Base-by-base conservation (phyloP, 1,284 basidiomycete species). In the Ganoderma lucidum region DNA sequence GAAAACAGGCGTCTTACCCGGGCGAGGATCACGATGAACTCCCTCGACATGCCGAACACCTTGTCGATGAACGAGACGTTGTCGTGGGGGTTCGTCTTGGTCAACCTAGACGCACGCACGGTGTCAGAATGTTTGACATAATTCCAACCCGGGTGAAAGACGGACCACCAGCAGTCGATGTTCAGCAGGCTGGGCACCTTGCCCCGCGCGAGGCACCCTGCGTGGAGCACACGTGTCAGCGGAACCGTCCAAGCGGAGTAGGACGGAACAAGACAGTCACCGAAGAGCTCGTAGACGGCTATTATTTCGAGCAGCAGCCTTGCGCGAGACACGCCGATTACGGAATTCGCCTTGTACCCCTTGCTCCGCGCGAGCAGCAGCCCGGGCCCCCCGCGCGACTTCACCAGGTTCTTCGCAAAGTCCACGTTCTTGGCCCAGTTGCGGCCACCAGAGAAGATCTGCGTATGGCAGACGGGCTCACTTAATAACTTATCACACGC, bases 361-460 rank as follows among this genome's bases (percentile, higher is more conserved):
- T 77, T 62, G 78, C 81, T 75, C 78, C 84, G 73, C 75, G 83
- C 75, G 76, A 83, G 73, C 75, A 82, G 66, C 56, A 78, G 75
- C 15, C 77, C 78, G 28, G 78, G 80, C 63, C 79, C 78, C 64
- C 84, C 85, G 75, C 81, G 82, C 74, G 81, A 73, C 67, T 80
- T 78, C 53, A 85, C 81, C 63, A 85, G 76, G 45, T 76, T 77
- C 74, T 83, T 84, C 35, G 82, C 83, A 58, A 84, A 72, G 28
- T 78, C 78, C 72, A 86, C 80, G 72, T 84, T 84, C 68, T 81
- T 82, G 64, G 74, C 69, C 83, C 83, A 85, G 42, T 82, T 81
- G 41, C 78, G 76, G 53, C 82, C 83, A 41, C 82, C 82, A 44
- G 81, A 81, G 75, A 85, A 85, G 68, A 86, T 87, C 82, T 87